Base-by-base conservation (phyloP, 306 rosid species). In the Quercus parvula region DNA sequence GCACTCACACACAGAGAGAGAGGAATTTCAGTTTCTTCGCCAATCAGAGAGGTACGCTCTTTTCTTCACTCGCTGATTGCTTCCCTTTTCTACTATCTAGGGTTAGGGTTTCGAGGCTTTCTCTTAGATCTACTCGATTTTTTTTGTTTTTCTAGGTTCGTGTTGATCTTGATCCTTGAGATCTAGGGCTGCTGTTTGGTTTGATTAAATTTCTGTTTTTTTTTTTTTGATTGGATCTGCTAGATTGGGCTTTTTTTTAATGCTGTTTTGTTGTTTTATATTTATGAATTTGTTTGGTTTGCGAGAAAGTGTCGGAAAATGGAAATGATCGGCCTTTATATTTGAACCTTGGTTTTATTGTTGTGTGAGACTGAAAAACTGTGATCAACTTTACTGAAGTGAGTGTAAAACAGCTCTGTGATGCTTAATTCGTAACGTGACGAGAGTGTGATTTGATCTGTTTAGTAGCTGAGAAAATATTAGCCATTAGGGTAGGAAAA, bases 31-130 rank as follows among this genome's bases (percentile, higher is more conserved):
- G 75, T 69, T 79, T 76, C 81, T 49, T 72, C 66, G 2, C 49
- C 44, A 33, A 69, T 31, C 6, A 19, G 12, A 25, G 27, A 81
- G 86, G 88, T 81, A 75, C 66, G 70, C 27, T 8, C 41, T 19
- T 38, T 38, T 38, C 46, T 24, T 22, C 52, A 4, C 3, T n/a
- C 49, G 27, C 9, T 56, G 27, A 66, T 63, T 13, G 25, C 1
- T 78, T 27, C 5, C 1, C 27, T 15, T 27, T 8, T 41, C 46
- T 51, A 22, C 58, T 63, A 6, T 72, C 24, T 51, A 10, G 57
- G 49, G 28, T 41, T 75, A n/a, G 35, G 82, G 74, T 64, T 83
- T 61, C 20, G 24, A 24, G 46, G 13, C 20, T 54, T 30, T 54
- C 28, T 6, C 46, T 78, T 41, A 8, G 79, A 74, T 79, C 71